phyloP scores from a whole-genome alignment of 352 stramenopile species.

The Phytophthora multivora region DNA sequence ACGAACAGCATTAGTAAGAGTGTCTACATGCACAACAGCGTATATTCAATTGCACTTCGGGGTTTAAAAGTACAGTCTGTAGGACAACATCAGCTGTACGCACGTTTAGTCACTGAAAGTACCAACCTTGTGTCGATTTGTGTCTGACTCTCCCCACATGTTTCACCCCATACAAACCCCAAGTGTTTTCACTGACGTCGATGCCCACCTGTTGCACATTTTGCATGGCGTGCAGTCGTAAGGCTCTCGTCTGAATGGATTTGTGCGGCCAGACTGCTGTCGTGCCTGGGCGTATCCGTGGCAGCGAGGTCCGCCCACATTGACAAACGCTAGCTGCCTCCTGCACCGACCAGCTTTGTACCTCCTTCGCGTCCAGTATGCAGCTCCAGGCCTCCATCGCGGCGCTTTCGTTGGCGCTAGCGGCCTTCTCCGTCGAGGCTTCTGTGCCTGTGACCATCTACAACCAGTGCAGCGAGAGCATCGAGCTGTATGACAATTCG shows the following conservation, averaged over 20 bases:
- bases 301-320: constrained; percentile 25
- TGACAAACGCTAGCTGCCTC: constrained; percentile 24
- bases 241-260: constrained; percentile 21
- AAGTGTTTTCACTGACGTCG: neutral
- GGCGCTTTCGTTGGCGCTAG: constrained; percentile 27
- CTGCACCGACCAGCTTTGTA: constrained; percentile 21
- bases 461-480: constrained; percentile 54
- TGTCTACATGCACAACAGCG: neutral
- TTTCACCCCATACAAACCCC: neutral
- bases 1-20: neutral
- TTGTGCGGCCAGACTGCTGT: constrained; percentile 18
- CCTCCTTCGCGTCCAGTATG: constrained; percentile 5
- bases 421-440: constrained; percentile 25
- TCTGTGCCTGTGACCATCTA: constrained; percentile 50
- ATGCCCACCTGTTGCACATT: constrained; percentile 7
- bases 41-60: too few relatives aligned
- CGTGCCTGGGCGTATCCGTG: constrained; percentile 10
- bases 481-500: constrained; percentile 67
- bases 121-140: neutral
- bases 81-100: neutral
- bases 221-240: constrained; percentile 28
- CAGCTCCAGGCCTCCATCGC: constrained; percentile 25
- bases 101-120: neutral
- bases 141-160: constrained; percentile 13
- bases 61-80: neutral